Base-by-base conservation (phyloP, 208 protist species). In the Wallacemonas collosoma region DNA sequence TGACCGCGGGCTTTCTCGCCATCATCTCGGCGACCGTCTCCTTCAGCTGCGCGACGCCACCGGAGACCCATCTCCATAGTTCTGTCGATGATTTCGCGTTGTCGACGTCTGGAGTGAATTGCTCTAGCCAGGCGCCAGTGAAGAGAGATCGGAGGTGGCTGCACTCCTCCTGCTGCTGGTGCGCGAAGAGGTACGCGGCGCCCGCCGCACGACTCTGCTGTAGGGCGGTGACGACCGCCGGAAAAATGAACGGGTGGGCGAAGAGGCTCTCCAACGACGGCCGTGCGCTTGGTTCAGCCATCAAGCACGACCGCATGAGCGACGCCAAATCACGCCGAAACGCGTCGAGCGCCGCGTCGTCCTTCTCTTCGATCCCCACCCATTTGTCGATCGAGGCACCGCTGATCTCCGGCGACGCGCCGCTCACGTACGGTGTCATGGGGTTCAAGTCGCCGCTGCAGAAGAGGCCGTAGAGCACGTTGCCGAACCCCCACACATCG, bases 401-500 rank as follows among this genome's bases (percentile, higher is more conserved):
- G 4, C 41, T 65, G 36, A 65, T 65, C n/a, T 38, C 60, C 15
- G 60, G 41, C n/a, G 14, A 53, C 11, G 40, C 50, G 45, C 40
- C 40, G 26, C 11, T 4, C 12, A 65, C 60, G 60, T 65, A 65
- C 40, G 60, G 60, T 4, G 60, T 51, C 60, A 65, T 65, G 41
- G 60, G 60, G 60, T 50, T 65, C 8, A 65, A 17, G 40, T 65
- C 60, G 26, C 60, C 60, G 26, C 60, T 65, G 60, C 60, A 65
- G 40, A 65, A 65, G 40, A 65, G 60, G 12, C 60, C 60, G 60
- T 65, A 35, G 8, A 65, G 60, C 6, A 65, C 60, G 43, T 65
- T 65, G 12, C 41, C 60, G 60, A 65, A 65, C 41, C 60, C 60
- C 60, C 60, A 65, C 12, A 65, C 40, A 65, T 65, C 60, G 26